Evolutionary conservation across 1,284 basidiomycete species (phyloP).

Genomic region (Irpex sp.): DNA sequence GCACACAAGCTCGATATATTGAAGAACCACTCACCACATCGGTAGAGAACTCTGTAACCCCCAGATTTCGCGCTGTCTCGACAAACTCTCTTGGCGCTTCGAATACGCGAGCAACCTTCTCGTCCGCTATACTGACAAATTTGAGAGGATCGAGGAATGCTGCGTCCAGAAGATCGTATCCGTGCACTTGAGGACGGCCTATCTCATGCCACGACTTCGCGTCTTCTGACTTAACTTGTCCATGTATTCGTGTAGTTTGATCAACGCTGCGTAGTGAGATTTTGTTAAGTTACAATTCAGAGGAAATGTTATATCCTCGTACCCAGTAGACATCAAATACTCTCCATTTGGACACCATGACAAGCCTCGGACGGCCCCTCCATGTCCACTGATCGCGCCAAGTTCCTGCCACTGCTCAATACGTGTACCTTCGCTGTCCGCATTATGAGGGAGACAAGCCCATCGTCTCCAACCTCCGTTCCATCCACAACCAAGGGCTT

Average conservation of each 20-base stretch:
- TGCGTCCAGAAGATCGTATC: constrained; percentile 86
- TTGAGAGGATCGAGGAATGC: constrained; percentile 73
- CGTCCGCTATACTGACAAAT: constrained; percentile 87
- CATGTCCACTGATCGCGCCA: constrained; percentile 81
- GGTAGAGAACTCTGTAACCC: constrained; percentile 43
- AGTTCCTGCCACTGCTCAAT: constrained; percentile 68
- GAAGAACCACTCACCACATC: constrained; percentile 36
- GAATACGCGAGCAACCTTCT: constrained; percentile 90
- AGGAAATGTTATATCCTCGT: constrained; percentile 16
- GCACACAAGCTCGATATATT: background rate
- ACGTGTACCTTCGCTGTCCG: constrained; percentile 15
- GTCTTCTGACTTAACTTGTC: constrained; percentile 31
- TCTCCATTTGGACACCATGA: constrained; percentile 83
- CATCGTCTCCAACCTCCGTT: constrained; percentile 89
- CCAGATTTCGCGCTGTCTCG: constrained; percentile 48
- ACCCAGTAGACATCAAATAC: constrained; percentile 85
- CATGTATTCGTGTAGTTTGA: constrained; percentile 89
- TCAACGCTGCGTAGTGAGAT: constrained; percentile 53
- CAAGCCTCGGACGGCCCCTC: constrained; percentile 71
- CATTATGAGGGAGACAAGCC: constrained; percentile 35
- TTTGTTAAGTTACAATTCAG: background rate
- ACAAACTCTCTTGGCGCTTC: constrained; percentile 84
- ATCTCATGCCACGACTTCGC: constrained; percentile 76
- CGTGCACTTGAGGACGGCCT: constrained; percentile 89
- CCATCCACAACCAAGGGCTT: constrained; percentile 87